Evolutionary conservation across 192 early-diverging fungal genomes (phyloP).

Genomic region (Coemansia sp.): DNA sequence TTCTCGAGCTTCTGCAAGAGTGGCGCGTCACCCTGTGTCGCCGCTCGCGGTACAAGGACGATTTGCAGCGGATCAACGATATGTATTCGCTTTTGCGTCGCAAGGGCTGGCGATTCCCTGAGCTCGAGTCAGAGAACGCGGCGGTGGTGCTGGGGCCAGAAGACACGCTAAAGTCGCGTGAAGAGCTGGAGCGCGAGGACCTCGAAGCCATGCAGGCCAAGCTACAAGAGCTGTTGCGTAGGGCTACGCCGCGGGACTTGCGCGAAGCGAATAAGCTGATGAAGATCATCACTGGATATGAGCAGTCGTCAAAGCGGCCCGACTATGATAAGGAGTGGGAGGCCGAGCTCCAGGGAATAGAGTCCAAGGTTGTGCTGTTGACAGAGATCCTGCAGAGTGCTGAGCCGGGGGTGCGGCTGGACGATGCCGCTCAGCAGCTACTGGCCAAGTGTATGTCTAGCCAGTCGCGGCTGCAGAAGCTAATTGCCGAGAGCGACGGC

Average conservation of each 20-base stretch:
- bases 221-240: slow-evolving; percentile 93
- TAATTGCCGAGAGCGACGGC: slow-evolving; percentile 39
- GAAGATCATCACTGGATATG: slow-evolving; percentile 97
- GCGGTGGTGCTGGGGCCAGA: slow-evolving; percentile 52
- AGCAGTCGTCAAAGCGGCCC: slow-evolving; percentile 57
- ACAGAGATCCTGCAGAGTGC: slow-evolving; percentile 78
- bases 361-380: slow-evolving; percentile 70
- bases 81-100: slow-evolving; percentile 88
- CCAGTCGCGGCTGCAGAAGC: slow-evolving; percentile 35
- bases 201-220: slow-evolving; percentile 67
- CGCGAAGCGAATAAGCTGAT: slow-evolving; percentile 96
- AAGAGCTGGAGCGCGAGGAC: slow-evolving; percentile 96
- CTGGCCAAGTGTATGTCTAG: slow-evolving; percentile 37
- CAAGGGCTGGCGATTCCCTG: slow-evolving; percentile 68
- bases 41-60: slow-evolving; percentile 87
- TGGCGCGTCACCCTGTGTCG: slow-evolving; percentile 90
- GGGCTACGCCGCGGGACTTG: slow-evolving; percentile 90
- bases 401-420: slow-evolving; percentile 55
- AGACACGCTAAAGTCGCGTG: slow-evolving; percentile 76
- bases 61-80: slow-evolving; percentile 91
- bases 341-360: slow-evolving; percentile 76
- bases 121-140: slow-evolving; percentile 31
- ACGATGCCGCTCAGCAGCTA: slow-evolving; percentile 40
- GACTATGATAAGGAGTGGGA: slow-evolving; percentile 85
- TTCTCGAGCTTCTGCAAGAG: slow-evolving; percentile 89